phyloP scores from a whole-genome alignment of 441 rosid species.

The Populus hybrid region DNA sequence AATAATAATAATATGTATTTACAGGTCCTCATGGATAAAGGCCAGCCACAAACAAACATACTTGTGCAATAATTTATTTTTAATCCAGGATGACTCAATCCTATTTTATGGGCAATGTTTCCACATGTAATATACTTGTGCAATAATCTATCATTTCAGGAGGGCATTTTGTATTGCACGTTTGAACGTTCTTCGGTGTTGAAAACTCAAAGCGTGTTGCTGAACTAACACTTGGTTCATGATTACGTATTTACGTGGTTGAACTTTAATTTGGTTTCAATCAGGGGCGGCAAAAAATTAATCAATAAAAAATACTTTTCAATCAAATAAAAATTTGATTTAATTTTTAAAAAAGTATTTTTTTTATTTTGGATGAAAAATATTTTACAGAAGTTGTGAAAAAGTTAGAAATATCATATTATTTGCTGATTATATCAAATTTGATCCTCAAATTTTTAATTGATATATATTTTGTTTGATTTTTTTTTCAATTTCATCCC shows the following conservation, averaged over 20 bases:
- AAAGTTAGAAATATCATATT: no score
- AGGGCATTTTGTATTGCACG: background rate
- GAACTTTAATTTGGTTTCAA: no score
- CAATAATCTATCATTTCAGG: background rate
- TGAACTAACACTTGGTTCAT: background rate
- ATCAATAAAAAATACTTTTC: rapidly evolving
- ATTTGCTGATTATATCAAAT: no score
- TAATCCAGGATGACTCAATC: background rate
- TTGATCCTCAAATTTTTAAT: no score
- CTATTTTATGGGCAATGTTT: background rate
- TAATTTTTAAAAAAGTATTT: no score
- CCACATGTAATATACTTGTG: background rate
- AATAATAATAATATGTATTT: no score
- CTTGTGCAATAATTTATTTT: background rate
- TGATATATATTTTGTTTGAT: no score
- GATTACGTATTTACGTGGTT: background rate
- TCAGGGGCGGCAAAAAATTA: background rate
- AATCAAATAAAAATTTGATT: no score
- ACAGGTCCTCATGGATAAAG: background rate
- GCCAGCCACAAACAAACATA: background rate
- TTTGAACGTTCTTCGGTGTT: background rate
- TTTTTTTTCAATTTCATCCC: no score
- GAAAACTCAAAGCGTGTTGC: background rate
- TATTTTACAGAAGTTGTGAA: no score
- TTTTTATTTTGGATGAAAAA: no score